Evolutionary conservation across 1,284 basidiomycete species (phyloP).

Genomic region (Gomphus sp.): DNA sequence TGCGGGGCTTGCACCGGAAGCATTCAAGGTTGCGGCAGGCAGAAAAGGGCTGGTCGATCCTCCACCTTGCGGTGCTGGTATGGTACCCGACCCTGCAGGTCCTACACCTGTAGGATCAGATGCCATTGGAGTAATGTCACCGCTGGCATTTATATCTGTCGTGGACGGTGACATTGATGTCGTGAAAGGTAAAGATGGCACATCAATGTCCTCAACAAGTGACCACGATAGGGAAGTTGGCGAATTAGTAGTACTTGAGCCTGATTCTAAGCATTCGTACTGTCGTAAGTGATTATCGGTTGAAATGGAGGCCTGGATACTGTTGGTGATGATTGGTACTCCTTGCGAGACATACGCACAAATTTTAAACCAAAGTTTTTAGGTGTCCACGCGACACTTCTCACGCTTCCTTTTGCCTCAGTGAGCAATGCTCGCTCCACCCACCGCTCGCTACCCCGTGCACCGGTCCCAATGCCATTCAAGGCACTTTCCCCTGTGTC

Average conservation of each 20-base stretch:
- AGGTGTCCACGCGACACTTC: constrained; percentile 79
- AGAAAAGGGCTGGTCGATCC: constrained; percentile 6
- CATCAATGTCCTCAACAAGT: constrained; percentile 70
- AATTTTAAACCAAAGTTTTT: constrained; percentile 81
- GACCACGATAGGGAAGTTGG: constrained; percentile 75
- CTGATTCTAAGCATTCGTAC: constrained; percentile 76
- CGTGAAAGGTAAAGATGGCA: constrained; percentile 45
- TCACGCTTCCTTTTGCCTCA: constrained; percentile 78
- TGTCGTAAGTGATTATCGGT: constrained; percentile 80
- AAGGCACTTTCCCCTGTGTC: constrained; percentile 24
- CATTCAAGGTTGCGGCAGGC: background rate
- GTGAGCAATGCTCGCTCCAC: constrained; percentile 65
- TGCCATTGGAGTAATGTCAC: background rate
- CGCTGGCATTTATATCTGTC: constrained; percentile 30
- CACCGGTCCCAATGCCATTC: constrained; percentile 23
- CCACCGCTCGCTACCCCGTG: constrained; percentile 41
- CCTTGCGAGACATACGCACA: constrained; percentile 34
- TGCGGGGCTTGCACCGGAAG: background rate
- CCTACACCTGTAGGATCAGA: background rate
- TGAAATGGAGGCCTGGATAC: constrained; percentile 67
- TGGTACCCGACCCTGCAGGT: constrained; percentile 37
- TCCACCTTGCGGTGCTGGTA: constrained; percentile 38
- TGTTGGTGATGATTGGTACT: background rate
- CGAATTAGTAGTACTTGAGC: constrained; percentile 3
- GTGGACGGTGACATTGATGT: constrained; percentile 32